phyloP scores from a whole-genome alignment of 257 asterid species.

The Gentiana dahurica region DNA sequence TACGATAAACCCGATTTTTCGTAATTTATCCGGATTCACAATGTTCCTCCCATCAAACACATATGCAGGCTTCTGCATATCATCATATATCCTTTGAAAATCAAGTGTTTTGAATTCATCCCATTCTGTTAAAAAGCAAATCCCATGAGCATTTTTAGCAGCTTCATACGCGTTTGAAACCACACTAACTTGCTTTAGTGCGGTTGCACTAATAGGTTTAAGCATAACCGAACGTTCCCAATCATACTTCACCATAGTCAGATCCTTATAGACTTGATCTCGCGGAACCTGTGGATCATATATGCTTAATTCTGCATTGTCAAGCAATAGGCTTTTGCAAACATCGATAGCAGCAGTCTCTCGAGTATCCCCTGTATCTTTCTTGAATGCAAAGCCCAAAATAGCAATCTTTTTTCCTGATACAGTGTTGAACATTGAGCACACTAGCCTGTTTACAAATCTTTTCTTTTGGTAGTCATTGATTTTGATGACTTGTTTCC shows the following conservation, averaged over 20 bases:
- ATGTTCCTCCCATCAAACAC: slow-evolving; percentile 24
- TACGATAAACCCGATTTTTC: slow-evolving; percentile 23
- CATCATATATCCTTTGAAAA: slow-evolving; percentile 20
- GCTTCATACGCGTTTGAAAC: slow-evolving; percentile 21
- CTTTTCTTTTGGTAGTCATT: slow-evolving; percentile 43
- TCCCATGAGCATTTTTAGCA: slow-evolving; percentile 24
- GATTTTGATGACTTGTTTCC: slow-evolving; percentile 46
- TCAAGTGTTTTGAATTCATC: slow-evolving; percentile 25
- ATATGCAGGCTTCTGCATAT: slow-evolving; percentile 30
- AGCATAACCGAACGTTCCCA: slow-evolving; percentile 33
- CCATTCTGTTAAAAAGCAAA: slow-evolving; percentile 26
- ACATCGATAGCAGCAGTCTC: slow-evolving; percentile 47
- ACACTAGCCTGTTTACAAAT: slow-evolving; percentile 32
- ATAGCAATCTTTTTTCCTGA: slow-evolving; percentile 36
- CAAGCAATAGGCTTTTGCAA: slow-evolving; percentile 36
- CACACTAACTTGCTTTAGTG: slow-evolving; percentile 13
- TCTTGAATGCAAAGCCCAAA: slow-evolving; percentile 46
- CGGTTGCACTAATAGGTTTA: slow-evolving; percentile 11
- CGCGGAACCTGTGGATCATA: slow-evolving; percentile 43
- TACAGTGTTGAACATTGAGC: slow-evolving; percentile 48
- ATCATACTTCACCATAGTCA: slow-evolving; percentile 30
- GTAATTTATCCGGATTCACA: slow-evolving; percentile 13
- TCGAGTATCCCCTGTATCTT: slow-evolving; percentile 46
- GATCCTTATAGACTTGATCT: slow-evolving; percentile 33
- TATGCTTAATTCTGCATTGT: slow-evolving; percentile 31